These are phyloP conservation scores for Aspergillus intermedius DNA, from an alignment of 2,329 filamentous ascomycete genomes.

Conservation along the genomic window DNA sequence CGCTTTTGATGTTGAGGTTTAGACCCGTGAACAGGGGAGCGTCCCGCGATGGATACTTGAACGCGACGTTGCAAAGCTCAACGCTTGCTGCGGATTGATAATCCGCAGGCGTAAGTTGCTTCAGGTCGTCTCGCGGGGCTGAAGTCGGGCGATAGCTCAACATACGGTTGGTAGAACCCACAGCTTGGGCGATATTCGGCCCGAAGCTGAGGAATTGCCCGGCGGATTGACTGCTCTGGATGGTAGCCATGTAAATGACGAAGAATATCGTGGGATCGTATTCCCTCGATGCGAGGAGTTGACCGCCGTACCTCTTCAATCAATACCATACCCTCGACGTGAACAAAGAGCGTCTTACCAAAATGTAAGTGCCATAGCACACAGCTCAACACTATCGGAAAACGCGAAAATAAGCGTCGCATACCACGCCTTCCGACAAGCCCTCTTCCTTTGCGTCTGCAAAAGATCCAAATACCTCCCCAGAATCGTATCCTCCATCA, in stretches of 20 bases:
- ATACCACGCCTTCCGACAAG: constrained; percentile 56
- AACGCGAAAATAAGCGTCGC: constrained; percentile 62
- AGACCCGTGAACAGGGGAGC: constrained; percentile 25
- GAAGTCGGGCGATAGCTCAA: constrained; percentile 18
- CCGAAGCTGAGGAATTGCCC: constrained; percentile 63
- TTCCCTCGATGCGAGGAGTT: constrained; percentile 50
- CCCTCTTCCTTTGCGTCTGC: constrained; percentile 50
- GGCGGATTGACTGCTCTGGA: constrained; percentile 61
- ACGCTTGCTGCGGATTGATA: constrained; percentile 20
- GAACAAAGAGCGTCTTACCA: constrained; percentile 36
- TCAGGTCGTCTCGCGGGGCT: background rate
- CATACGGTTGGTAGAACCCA: constrained; percentile 33
- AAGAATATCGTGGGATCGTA: constrained; percentile 46
- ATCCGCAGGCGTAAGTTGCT: background rate
- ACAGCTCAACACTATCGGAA: constrained; percentile 60
- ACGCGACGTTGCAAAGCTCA: constrained; percentile 27
- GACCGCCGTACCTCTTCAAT: constrained; percentile 56
- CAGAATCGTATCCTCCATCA: constrained; percentile 61
- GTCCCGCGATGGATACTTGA: constrained; percentile 31
- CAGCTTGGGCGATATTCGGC: constrained; percentile 45
- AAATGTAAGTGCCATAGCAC: constrained; percentile 56
- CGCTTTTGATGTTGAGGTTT: constrained; percentile 29
- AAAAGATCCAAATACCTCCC: constrained; percentile 57
- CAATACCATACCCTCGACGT: background rate
- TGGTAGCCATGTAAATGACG: constrained; percentile 58